phyloP scores from a whole-genome alignment of 2,329 filamentous ascomycete genomes.

The Nigrospora sphaerica region DNA sequence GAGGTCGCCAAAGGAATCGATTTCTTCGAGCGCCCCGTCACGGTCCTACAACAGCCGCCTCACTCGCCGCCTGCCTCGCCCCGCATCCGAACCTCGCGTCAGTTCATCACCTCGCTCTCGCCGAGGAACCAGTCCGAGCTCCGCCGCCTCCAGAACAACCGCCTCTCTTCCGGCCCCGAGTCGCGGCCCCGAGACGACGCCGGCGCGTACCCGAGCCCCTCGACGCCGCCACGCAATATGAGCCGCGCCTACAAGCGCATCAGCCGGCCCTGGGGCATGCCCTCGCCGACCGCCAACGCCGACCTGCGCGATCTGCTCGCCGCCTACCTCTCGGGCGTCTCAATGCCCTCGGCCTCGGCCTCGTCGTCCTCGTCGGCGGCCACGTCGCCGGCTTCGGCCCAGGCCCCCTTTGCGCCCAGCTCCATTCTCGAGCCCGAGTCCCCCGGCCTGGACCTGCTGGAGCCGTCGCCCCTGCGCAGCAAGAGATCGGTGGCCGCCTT shows the following conservation, averaged over 20 bases:
- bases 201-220: neutral
- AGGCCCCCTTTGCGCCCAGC: slow-evolving; percentile 2
- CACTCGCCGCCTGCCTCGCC: slow-evolving; percentile 5
- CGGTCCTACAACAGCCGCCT: neutral
- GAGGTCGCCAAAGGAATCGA: slow-evolving; percentile 18
- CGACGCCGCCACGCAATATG: slow-evolving; percentile 8
- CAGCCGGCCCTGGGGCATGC: slow-evolving; percentile 13
- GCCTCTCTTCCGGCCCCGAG: slow-evolving; percentile 9
- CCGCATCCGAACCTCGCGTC: slow-evolving; percentile 4
- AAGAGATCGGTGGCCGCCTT: slow-evolving; percentile 3
- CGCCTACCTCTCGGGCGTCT: slow-evolving; percentile 9
- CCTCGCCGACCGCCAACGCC: slow-evolving; percentile 6
- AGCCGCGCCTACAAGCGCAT: slow-evolving; percentile 16
- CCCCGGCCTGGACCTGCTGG: slow-evolving; percentile 11
- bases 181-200: neutral
- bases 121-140: slow-evolving; percentile 13
- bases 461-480: slow-evolving; percentile 10
- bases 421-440: slow-evolving; percentile 5
- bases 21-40: slow-evolving; percentile 13
- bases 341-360: slow-evolving; percentile 4
- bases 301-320: slow-evolving; percentile 13
- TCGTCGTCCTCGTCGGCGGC: slow-evolving; percentile 9
- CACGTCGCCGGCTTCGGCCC: slow-evolving; percentile 1
- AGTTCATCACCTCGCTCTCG: slow-evolving; percentile 16
- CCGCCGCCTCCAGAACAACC: slow-evolving; percentile 12